These are phyloP conservation scores for Trichoderma hamatum DNA, from an alignment of 2,329 filamentous ascomycete genomes.

Conservation along the genomic window DNA sequence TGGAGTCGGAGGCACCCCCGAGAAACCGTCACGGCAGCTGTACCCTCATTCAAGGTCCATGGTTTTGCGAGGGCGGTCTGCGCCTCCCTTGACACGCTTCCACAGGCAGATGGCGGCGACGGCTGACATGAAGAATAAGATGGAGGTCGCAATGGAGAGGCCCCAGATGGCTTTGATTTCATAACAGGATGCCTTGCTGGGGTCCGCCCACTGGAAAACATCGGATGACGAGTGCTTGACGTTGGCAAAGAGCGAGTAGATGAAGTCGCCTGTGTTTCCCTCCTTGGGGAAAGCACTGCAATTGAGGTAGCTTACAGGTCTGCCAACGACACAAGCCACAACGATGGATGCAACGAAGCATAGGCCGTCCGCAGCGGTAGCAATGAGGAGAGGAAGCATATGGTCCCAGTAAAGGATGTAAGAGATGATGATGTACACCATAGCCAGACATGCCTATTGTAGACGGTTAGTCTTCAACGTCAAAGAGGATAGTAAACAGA, in stretches of 20 bases:
- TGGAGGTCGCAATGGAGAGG: slow-evolving; percentile 75
- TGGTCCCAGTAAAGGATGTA: slow-evolving; percentile 81
- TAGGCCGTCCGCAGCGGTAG: slow-evolving; percentile 65
- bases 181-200: slow-evolving; percentile 68
- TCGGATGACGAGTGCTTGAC: slow-evolving; percentile 31
- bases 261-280: slow-evolving; percentile 49
- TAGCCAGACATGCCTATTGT: slow-evolving; percentile 64
- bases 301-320: slow-evolving; percentile 76
- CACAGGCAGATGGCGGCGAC: slow-evolving; percentile 64
- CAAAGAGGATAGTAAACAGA: background rate
- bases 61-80: slow-evolving; percentile 35
- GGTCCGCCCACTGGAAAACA: slow-evolving; percentile 52
- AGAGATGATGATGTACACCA: slow-evolving; percentile 77
- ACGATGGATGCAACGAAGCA: slow-evolving; percentile 79
- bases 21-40: slow-evolving; percentile 50
- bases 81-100: slow-evolving; percentile 56
- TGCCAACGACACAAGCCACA: slow-evolving; percentile 75
- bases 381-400: slow-evolving; percentile 73
- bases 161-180: slow-evolving; percentile 90
- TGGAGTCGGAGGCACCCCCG: slow-evolving; percentile 30
- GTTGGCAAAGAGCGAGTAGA: slow-evolving; percentile 49
- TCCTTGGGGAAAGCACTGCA: slow-evolving; percentile 59
- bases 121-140: slow-evolving; percentile 67
- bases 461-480: background rate
- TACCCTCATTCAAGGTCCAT: slow-evolving; percentile 57